These are phyloP conservation scores for Zygotorulaspora sp. DNA, from an alignment of 805 yeast species.

Conservation along the genomic window DNA sequence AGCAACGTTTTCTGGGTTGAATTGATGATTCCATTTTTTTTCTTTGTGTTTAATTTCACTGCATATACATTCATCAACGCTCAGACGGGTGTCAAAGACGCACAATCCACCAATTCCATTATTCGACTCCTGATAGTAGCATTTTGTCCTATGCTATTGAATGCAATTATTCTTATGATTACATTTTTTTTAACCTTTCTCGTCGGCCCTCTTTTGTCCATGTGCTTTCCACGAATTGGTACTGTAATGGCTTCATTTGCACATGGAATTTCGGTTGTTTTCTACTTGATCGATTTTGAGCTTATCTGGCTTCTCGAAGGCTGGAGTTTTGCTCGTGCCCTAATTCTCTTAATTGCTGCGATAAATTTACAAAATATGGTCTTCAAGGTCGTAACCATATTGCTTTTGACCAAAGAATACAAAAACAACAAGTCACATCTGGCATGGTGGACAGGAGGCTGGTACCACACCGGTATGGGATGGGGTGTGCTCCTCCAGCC, in stretches of 20 bases:
- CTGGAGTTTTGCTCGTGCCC: conserved; percentile 55
- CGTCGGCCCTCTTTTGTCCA: conserved; percentile 45
- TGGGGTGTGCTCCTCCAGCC: conserved; percentile 61
- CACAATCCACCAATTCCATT: conserved; percentile 52
- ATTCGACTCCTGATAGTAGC: conserved; percentile 55
- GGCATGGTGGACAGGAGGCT: conserved; percentile 79
- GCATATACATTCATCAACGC: conserved; percentile 81
- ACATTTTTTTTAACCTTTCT: conserved; percentile 43
- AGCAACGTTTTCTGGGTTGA: conserved; percentile 77
- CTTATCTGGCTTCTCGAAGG: conserved; percentile 63
- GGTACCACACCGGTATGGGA: conserved; percentile 61
- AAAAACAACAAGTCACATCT: conserved; percentile 54
- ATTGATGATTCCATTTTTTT: conserved; percentile 63
- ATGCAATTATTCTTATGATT: conserved; percentile 29
- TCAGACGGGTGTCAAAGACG: conserved; percentile 68
- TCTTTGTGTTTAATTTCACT: conserved; percentile 61
- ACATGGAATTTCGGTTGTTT: conserved; percentile 50
- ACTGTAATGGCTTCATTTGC: conserved; percentile 51
- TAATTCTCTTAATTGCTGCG: conserved; percentile 57
- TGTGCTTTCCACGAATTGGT: conserved; percentile 45
- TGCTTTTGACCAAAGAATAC: conserved; percentile 58
- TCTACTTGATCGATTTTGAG: conserved; percentile 54
- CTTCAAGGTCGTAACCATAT: conserved; percentile 46
- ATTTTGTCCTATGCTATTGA: conserved; percentile 45
- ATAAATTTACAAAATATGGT: conserved; percentile 54